phyloP scores from a whole-genome alignment of 2,329 filamentous ascomycete species.

The Eutypa lata region DNA sequence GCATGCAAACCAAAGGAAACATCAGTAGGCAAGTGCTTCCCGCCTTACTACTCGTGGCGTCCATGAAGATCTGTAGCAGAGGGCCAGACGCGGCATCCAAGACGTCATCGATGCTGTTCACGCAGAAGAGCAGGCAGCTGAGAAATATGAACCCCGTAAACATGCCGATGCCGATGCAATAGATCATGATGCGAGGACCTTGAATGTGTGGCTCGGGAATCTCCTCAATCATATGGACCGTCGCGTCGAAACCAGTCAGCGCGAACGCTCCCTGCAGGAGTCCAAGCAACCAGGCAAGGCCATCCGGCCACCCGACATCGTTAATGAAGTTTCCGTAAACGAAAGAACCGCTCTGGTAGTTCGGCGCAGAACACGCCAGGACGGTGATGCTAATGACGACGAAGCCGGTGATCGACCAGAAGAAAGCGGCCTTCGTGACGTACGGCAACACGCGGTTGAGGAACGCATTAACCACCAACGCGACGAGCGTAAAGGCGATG shows the following conservation, averaged over 20 bases:
- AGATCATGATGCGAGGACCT: slow-evolving; percentile 36
- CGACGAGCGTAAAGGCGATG: slow-evolving; percentile 58
- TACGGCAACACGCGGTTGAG: slow-evolving; percentile 58
- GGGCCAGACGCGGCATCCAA: slow-evolving; percentile 56
- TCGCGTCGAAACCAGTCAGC: slow-evolving; percentile 51
- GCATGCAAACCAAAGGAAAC: slow-evolving; percentile 61
- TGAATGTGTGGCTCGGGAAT: slow-evolving; percentile 44
- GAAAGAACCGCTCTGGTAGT: slow-evolving; percentile 61
- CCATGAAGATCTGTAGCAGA: slow-evolving; percentile 58
- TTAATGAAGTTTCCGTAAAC: slow-evolving; percentile 70
- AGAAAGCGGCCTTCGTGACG: slow-evolving; percentile 66
- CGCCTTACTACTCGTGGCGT: slow-evolving; percentile 59
- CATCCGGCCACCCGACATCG: slow-evolving; percentile 66
- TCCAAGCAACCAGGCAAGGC: slow-evolving; percentile 56
- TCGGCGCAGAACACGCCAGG: slow-evolving; percentile 61
- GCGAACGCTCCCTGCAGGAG: slow-evolving; percentile 50
- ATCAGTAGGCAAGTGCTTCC: slow-evolving; percentile 64
- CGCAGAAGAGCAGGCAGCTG: slow-evolving; percentile 61
- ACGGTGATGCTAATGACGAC: slow-evolving; percentile 67
- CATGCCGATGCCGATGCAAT: slow-evolving; percentile 60
- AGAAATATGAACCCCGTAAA: slow-evolving; percentile 62
- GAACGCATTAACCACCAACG: slow-evolving; percentile 65
- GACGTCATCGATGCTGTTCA: slow-evolving; percentile 53
- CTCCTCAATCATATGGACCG: slow-evolving; percentile 55
- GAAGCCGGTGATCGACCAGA: slow-evolving; percentile 69